Evolutionary conservation across 495 filamentous ascomycete species (phyloP), one percentile per base, ranked within the genome.

Genomic region (Immersiella caudata): DNA sequence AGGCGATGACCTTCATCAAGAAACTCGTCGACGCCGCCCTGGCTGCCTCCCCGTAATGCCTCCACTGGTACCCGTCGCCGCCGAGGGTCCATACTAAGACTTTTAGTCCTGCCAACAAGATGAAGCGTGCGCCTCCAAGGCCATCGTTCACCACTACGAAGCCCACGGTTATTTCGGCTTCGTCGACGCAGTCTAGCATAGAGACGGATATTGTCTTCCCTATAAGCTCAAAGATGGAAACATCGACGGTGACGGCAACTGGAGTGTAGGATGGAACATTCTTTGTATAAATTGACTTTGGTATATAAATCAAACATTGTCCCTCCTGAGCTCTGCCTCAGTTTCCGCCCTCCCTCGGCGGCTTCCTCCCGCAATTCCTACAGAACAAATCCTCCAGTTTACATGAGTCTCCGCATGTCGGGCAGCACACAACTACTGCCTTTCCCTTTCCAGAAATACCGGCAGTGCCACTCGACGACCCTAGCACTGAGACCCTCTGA

Each of bases 1-100:
- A 81, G 68, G 87, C 87, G 8, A 71, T 88, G 6, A 68, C 76
- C 8, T 89, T 89, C 60, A 77, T 87, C 68, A 84, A 84, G 71
- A 73, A 57, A 27, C 33, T 57, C n/a, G 26, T 65, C 18, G 63
- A 65, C 40, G 63, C 60, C 3, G 22, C 60, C 33, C 40, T 46
- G 40, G 11, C 40, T 46, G 40, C 40, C 40, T 46, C 40, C 40
- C 40, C 40, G 40, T 46, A 46, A 46, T 14, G 11, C 40, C 40
- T 6, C 40, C 56, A 7, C 52, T 18, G 20, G n/a, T 16, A n/a
- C 24, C 52, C n/a, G 16, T n/a, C 24, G 50, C 16, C 9, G 24
- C 52, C 21, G 3, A 55, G 16, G 6, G 18, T 6, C 24, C 21
- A 4, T 24, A 55, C 20, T 55, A 55, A 24, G 20, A 4, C 21